Evolutionary conservation across 1,284 basidiomycete genomes (phyloP), one percentile per base, ranked within the genome.

Genomic region (Gymnopus androsaceus): DNA sequence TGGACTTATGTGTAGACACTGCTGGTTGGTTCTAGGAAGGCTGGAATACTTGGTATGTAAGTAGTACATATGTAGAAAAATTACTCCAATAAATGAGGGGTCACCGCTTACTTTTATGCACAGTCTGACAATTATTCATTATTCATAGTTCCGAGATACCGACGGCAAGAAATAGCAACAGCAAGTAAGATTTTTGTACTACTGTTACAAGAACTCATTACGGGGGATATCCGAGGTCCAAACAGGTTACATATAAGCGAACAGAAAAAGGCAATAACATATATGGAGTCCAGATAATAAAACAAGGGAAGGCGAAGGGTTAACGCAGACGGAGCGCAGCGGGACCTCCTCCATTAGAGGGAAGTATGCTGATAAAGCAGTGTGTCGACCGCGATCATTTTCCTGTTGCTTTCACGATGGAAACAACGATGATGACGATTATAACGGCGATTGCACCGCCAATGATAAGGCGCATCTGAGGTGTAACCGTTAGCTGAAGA

Each of bases 341-440:
- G 19, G 34, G 17, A 36, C 33, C 33, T 21, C 31, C 21, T 33
- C 23, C 5, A 4, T 51, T 27, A 12, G 27, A 27, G 8, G 41
- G 12, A 12, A 15, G 41, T 15, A n/a, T 44, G 15, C 11, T 6
- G 25, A 6, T 41, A 37, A 27, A 36, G 12, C 11, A 25, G 31
- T 8, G 5, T 25, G 30, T n/a, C n/a, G 7, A 3, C 15, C 12
- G 14, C 19, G 40, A 33, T 52, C 28, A 45, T 54, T 84, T 73
- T 60, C 82, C 72, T 63, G 84, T 85, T 69, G 90, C 83, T 77
- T 92, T 93, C 69, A 95, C 90, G 65, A 96, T 87, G 40, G 91
- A 92, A 52, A 96, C 92, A 63, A 97, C 88, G 66, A 98, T 96
- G 75, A 98, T 93, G 69, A 95, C 78, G 65, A 97, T 85, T 70